A percentile compares a stretch with the other conserved stretches of the same genome.
Conservation (phyloP, 2,329 filamentous ascomycete genomes). For the Blastomyces gilchristii region DNA sequence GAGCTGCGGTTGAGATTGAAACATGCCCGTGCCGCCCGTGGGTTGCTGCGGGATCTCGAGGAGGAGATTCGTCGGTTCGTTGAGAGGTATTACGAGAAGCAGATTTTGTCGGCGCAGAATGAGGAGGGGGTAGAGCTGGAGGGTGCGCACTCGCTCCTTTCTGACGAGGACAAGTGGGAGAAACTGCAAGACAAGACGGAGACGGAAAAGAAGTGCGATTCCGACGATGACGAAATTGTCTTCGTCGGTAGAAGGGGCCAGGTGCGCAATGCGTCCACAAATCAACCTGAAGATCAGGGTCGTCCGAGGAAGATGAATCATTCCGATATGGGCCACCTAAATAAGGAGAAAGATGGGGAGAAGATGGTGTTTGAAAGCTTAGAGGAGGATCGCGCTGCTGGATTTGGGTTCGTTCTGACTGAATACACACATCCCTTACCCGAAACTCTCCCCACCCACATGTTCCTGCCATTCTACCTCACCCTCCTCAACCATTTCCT, state of each 20-base stretch:
- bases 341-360: slow-evolving; percentile 43
- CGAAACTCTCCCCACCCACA: neutral
- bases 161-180: slow-evolving; percentile 10
- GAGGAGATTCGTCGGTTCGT: slow-evolving; percentile 72
- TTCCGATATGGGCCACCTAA: slow-evolving; percentile 20
- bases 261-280: slow-evolving; percentile 50
- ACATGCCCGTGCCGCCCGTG: slow-evolving; percentile 64
- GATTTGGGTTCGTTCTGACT: slow-evolving; percentile 60
- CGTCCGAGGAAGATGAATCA: slow-evolving; percentile 39
- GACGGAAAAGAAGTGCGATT: slow-evolving; percentile 17
- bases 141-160: slow-evolving; percentile 30
- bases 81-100: slow-evolving; percentile 46
- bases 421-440: neutral
- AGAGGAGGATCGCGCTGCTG: slow-evolving; percentile 62
- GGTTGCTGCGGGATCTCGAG: slow-evolving; percentile 74
- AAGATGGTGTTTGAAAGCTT: slow-evolving; percentile 72
- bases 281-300: slow-evolving; percentile 31
- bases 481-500: slow-evolving; percentile 6
- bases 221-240: slow-evolving; percentile 62
- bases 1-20: slow-evolving; percentile 74
- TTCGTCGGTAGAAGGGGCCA: slow-evolving; percentile 65
- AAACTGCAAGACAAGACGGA: neutral
- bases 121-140: slow-evolving; percentile 32
- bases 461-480: slow-evolving; percentile 2
- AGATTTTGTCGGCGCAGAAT: slow-evolving; percentile 38